These are phyloP conservation scores for Ailanthus altissimus DNA, from an alignment of 345 rosid genomes.

Conservation along the genomic window DNA sequence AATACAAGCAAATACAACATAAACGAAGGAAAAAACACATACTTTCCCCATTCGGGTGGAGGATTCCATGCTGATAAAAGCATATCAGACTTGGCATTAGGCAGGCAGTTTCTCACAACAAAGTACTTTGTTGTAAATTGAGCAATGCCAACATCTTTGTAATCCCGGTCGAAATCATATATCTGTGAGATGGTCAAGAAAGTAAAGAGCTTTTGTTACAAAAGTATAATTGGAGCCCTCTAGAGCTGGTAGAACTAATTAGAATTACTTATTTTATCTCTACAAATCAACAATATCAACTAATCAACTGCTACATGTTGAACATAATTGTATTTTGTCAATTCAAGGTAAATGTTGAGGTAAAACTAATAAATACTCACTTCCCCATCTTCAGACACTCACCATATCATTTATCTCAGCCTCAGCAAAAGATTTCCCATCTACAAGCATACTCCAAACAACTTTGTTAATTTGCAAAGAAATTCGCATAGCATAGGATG, in stretches of 20 bases:
- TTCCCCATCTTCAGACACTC: constrained; percentile 31
- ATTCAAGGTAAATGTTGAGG: background rate
- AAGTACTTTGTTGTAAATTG: constrained; percentile 79
- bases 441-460: constrained; percentile 97
- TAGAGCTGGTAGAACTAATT: constrained; percentile 6
- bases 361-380: constrained; percentile 7
- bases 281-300: background rate
- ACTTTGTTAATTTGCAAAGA: constrained; percentile 85
- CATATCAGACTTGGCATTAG: constrained; percentile 82
- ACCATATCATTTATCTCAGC: constrained; percentile 99
- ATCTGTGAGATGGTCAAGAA: constrained; percentile 48
- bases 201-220: constrained; percentile 9
- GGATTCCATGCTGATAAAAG: constrained; percentile 97
- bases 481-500: constrained; percentile 97
- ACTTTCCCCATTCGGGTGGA: constrained; percentile 99
- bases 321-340: background rate
- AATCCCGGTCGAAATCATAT: constrained; percentile 97
- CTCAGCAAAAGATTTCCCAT: constrained; percentile 98
- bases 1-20: constrained; percentile 15
- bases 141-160: constrained; percentile 94
- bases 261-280: background rate
- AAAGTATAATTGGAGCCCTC: constrained; percentile 5
- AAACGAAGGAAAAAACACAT: constrained; percentile 29
- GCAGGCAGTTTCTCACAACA: constrained; percentile 86
- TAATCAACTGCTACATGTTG: background rate